phyloP scores from a whole-genome alignment of 2,329 filamentous ascomycete species.

The Colletotrichum euphorbiae region DNA sequence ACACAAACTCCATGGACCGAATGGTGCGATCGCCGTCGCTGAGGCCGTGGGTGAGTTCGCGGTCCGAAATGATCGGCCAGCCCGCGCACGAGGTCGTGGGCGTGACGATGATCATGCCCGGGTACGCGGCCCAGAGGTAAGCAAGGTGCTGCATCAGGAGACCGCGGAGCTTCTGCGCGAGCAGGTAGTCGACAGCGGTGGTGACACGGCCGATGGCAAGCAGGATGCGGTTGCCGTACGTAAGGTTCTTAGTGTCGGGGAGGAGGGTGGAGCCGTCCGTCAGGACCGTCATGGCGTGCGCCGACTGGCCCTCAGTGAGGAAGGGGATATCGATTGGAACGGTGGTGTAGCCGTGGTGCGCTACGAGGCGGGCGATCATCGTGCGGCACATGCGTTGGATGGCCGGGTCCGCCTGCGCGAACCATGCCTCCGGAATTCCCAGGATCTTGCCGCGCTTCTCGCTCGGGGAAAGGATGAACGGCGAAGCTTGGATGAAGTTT shows the following conservation, averaged over 20 bases:
- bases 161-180: constrained; percentile 76
- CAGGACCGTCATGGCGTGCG: constrained; percentile 80
- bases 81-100: constrained; percentile 70
- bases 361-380: constrained; percentile 64
- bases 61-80: constrained; percentile 53
- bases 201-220: constrained; percentile 73
- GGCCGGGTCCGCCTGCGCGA: constrained; percentile 58
- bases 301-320: constrained; percentile 72
- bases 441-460: constrained; percentile 59
- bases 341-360: constrained; percentile 62
- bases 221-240: constrained; percentile 73
- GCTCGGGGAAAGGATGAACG: constrained; percentile 44
- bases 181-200: constrained; percentile 73
- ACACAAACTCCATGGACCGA: constrained; percentile 61
- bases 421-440: constrained; percentile 75
- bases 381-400: constrained; percentile 56
- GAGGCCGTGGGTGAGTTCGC: constrained; percentile 55
- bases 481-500: constrained; percentile 59
- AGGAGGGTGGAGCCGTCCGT: constrained; percentile 66
- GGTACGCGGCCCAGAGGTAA: constrained; percentile 71
- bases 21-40: constrained; percentile 61
- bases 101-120: constrained; percentile 77
- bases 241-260: constrained; percentile 61
- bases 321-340: constrained; percentile 70
- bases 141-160: constrained; percentile 79